Evolutionary conservation across 202 grass and related monocot genomes (phyloP), one percentile per base, ranked within the genome.

Genomic region (Zoysia matrella): DNA sequence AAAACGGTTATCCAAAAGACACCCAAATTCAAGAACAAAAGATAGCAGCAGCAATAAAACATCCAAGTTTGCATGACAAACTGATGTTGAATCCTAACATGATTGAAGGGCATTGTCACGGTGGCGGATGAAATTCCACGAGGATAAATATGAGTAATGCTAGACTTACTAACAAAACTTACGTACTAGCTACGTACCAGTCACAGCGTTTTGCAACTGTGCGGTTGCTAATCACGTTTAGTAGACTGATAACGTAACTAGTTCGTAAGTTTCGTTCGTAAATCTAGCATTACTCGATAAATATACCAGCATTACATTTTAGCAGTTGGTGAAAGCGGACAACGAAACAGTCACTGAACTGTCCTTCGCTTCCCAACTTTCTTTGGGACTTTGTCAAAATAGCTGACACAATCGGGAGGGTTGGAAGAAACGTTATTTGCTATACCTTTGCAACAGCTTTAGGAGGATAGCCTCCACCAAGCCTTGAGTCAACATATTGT

Each of bases 391-490:
- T 60, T 18, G 18, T 67, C 52, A 82, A 73, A 72, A 78, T 71
- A 67, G 8, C 71, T 72, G n/a, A 58, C 16, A 58, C 5, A 69
- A 18, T 67, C 4, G 5, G 3, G 60, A 60, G 22, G 22, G 22
- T 22, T 22, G 22, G 45, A 83, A 84, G 66, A 80, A 70, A 82
- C 36, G 61, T 36, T 66, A 13, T 83, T 39, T 15, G 36, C 45
- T 40, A 60, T 95, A 22, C 22, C 22, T 22, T 22, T 22, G 22
- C 22, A 22, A 22, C 22, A 22, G 22, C 22, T 22, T 22, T 22
- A 22, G 22, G 22, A 22, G 22, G 22, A 22, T 22, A 22, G 22
- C 22, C 22, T 22, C 22, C 22, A 22, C 22, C 22, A 22, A 22
- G 22, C 22, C 22, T 22, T 22, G 22, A 22, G 22, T 22, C 22